phyloP scores from a whole-genome alignment of 805 yeast genomes.

The Candida easanensis region DNA sequence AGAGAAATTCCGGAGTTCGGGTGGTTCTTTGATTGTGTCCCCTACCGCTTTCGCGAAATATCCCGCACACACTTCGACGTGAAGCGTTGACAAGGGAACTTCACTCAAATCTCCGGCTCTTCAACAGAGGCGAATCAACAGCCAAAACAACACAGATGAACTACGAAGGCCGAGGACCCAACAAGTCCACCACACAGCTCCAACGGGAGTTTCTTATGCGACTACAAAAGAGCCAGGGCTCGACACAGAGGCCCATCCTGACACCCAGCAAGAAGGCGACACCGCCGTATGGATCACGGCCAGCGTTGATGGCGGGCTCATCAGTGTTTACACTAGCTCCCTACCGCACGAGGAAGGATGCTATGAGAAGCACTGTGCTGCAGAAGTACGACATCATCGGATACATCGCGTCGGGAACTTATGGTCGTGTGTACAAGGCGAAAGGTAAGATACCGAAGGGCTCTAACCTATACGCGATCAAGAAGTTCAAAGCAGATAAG shows the following conservation, averaged over 20 bases:
- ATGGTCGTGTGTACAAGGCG: conserved; percentile 94
- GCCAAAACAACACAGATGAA: conserved; percentile 1
- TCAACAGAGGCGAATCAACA: not conserved
- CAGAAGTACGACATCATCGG: conserved; percentile 86
- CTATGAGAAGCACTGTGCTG: conserved; percentile 67
- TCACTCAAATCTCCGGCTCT: not conserved
- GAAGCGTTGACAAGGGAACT: not conserved
- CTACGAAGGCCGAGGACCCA: conserved; percentile 1
- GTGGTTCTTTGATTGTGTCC: no score
- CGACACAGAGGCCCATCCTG: not conserved
- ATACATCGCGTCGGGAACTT: conserved; percentile 97
- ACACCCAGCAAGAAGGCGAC: conserved; percentile 10
- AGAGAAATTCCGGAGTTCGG: no score
- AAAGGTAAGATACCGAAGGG: conserved; percentile 34
- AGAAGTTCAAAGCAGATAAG: conserved; percentile 91
- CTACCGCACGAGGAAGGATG: conserved; percentile 63
- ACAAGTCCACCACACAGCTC: conserved; percentile 15
- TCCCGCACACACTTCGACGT: not conserved
- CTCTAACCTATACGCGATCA: conserved; percentile 60
- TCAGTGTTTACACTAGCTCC: conserved; percentile 55
- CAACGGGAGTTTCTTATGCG: conserved; percentile 25
- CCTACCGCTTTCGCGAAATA: not conserved
- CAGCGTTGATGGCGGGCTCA: conserved; percentile 52
- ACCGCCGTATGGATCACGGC: conserved; percentile 23
- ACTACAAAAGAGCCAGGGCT: conserved; percentile 18